Base-by-base conservation (phyloP, 805 yeast species). In the Starmerella floris region DNA sequence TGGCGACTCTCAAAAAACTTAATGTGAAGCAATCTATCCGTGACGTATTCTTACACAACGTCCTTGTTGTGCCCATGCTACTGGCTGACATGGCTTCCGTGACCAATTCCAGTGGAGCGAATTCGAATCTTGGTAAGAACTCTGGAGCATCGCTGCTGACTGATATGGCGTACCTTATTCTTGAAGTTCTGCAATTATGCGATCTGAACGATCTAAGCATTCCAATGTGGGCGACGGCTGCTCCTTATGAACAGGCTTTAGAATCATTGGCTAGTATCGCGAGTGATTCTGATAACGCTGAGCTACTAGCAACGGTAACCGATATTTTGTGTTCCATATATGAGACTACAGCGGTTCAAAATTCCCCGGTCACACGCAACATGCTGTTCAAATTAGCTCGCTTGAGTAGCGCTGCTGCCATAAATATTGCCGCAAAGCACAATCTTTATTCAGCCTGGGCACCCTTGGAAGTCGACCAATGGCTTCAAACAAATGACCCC, bases 381-480 rank as follows among this genome's bases (percentile, higher is more conserved):
- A 70, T 3, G 60, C 83, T 43, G 67, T 78, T 11, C 55, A 65
- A n/a, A 57, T 72, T 42, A 69, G 70, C 6, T 63, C 72, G 16
- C 3, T 11, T 40, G 1, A 44, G 43, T 13, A 66, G 68, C 30
- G 62, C 65, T 6, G 74, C 73, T 22, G 63, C 66, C 6, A 56
- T 80, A 20, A 61, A 62, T 6, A 66, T 84, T 23, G 73, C 84
- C 0, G 93, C 82, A 49, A 63, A 67, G 22, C 80, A 77, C 58
- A 58, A 63, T 16, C 94, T 85, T 56, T 68, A 78, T 52, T 63
- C 72, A 27, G 74, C 87, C 1, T 60, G 85, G 23, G 79, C 78
- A 0, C 73, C 67, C 40, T 62, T 73, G 8, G 57, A 73, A 5
- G 74, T 69, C n/a, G 64, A 64, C 30, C 67, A 65, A 40, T 62